phyloP scores from a whole-genome alignment of 169 alveolate genomes.

The Eimeria zaria region DNA sequence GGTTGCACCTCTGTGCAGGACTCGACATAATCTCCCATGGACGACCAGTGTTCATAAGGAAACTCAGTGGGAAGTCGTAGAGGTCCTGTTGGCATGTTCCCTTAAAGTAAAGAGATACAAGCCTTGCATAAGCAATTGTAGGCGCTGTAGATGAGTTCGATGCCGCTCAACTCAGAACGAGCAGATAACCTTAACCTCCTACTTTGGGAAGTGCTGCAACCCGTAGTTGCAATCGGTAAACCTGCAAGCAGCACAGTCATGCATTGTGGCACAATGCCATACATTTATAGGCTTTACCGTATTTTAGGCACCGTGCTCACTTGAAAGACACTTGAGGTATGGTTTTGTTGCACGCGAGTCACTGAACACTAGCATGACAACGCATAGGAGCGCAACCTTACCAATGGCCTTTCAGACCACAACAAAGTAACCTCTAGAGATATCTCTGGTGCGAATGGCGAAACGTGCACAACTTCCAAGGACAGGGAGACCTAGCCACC shows the following conservation, averaged over 20 bases:
- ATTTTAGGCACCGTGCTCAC: neutral
- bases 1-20: neutral
- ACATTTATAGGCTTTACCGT: neutral
- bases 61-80: neutral
- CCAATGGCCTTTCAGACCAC: neutral
- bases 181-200: neutral
- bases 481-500: neutral
- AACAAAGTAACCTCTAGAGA: neutral
- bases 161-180: neutral
- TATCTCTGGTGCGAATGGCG: neutral
- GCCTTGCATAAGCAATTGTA: neutral
- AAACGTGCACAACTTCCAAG: neutral
- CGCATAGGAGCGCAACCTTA: neutral
- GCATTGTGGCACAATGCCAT: neutral
- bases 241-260: neutral
- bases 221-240: neutral
- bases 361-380: neutral
- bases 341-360: neutral
- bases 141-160: neutral
- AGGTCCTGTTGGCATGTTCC: conserved; percentile 38
- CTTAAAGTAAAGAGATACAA: neutral
- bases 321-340: neutral
- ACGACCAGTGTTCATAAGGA: neutral
- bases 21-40: neutral
- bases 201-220: neutral